Base-by-base conservation (phyloP, 345 rosid genomes). In the Cochlearia excelsa region DNA sequence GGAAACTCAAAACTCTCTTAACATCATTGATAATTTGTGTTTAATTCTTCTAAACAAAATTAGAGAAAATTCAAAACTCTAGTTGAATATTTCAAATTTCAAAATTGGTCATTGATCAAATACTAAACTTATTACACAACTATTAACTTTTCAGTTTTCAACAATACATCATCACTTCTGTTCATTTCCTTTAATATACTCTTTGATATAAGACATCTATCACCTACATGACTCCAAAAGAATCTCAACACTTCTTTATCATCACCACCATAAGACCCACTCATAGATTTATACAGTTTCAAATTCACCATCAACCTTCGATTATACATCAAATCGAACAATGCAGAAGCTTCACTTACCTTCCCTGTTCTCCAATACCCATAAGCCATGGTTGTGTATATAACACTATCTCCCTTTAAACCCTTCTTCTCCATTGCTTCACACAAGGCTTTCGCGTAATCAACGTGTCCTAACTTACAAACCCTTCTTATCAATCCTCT, bases 401-500 rank as follows among this genome's bases (percentile, higher is more conserved):
- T 70, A 5, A 92, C 80, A 31, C 89, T 84, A 59, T 88, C 97
- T 66, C 91, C 97, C 2, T 58, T 45, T 11, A 86, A 71, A 55
- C 84, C 84, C 67, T 86, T 88, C 55, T 63, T 82, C 57, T 75
- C 79, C 97, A 92, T 92, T 28, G 77, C 72, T 4, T 50, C 64
- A 66, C 73, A 81, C 27, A 84, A 35, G 54, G 38, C 57, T 71
- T 78, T 77, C n/a, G 93, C 95, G 47, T 46, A 75, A 64, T 82
- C 88, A 66, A 84, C 69, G 60, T 73, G 86, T 56, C 67, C 87
- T 68, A 54, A 72, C 74, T 83, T 88, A 66, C 95, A 92, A 30
- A 86, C 59, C 82, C 87, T 81, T 78, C 97, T 83, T 66, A 92
- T 82, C 23, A 92, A 75, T 53, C 89, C 93, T 85, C 98, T 84